Evolutionary conservation across 768 basidiomycete genomes (phyloP).

Genomic region (Hygrocybe coccinea): DNA sequence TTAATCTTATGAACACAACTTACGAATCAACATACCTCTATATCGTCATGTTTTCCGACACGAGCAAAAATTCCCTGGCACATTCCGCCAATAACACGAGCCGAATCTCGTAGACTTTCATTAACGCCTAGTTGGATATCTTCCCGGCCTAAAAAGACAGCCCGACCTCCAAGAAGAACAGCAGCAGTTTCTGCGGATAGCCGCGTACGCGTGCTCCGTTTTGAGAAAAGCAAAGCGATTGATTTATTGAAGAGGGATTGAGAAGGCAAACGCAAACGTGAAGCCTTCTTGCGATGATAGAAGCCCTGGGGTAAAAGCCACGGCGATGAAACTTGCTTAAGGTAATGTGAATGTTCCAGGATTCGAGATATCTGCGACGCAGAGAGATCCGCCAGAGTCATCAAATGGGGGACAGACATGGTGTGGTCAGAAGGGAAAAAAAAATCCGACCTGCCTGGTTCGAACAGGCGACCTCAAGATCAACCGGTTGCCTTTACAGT

Average conservation of each 20-base stretch:
- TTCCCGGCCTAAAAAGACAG: slow-evolving; percentile 82
- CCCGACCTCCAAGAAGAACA: slow-evolving; percentile 74
- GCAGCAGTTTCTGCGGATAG: slow-evolving; percentile 83
- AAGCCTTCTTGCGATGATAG: slow-evolving; percentile 27
- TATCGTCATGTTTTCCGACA: slow-evolving; percentile 86
- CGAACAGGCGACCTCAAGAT: too few species aligned
- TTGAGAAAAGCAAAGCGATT: slow-evolving; percentile 86
- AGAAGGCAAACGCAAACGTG: slow-evolving; percentile 46
- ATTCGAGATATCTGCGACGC: slow-evolving; percentile 67
- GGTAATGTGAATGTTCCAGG: slow-evolving; percentile 55
- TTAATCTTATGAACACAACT: too few species aligned
- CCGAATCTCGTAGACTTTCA: slow-evolving; percentile 79
- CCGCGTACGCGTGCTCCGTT: slow-evolving; percentile 90
- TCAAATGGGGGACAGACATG: slow-evolving; percentile 56
- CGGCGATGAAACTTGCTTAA: slow-evolving; percentile 60
- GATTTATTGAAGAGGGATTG: slow-evolving; percentile 46
- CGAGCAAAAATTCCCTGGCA: slow-evolving; percentile 96
- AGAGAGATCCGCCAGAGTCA: slow-evolving; percentile 85
- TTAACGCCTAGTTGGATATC: slow-evolving; percentile 98
- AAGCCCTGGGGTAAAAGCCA: slow-evolving; percentile 59
- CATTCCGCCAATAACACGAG: slow-evolving; percentile 89
- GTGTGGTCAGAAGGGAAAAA: background rate
- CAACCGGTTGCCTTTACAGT: slow-evolving; percentile 32
- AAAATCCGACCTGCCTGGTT: background rate
- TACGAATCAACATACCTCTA: slow-evolving; percentile 60